A percentile compares a stretch with the other conserved stretches of the same genome.
phyloP scores from a whole-genome alignment of 768 basidiomycete species.

The Pisolithus microcarpus region DNA sequence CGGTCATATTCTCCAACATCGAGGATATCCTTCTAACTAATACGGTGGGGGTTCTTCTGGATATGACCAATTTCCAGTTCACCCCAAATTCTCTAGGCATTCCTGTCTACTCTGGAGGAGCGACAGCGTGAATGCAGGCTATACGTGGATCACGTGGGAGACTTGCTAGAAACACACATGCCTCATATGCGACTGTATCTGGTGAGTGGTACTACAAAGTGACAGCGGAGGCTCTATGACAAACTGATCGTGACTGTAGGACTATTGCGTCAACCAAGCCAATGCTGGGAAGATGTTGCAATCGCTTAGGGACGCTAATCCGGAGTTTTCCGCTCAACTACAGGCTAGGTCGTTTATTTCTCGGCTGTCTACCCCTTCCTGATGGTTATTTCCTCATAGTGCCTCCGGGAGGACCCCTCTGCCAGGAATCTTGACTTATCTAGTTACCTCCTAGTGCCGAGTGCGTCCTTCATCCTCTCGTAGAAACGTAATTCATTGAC shows the following conservation, averaged over 20 bases:
- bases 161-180: conserved; percentile 71
- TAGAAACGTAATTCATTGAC: background rate
- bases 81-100: conserved; percentile 40
- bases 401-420: conserved; percentile 67
- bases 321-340: conserved; percentile 56
- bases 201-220: conserved; percentile 34
- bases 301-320: conserved; percentile 60
- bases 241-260: conserved; percentile 31
- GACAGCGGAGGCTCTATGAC: background rate
- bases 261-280: conserved; percentile 86
- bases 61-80: background rate
- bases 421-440: conserved; percentile 82
- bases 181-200: conserved; percentile 74
- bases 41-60: conserved; percentile 45
- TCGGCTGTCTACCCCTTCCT: background rate
- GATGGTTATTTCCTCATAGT: conserved; percentile 31
- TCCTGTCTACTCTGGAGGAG: conserved; percentile 84
- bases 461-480: conserved; percentile 36
- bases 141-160: conserved; percentile 84
- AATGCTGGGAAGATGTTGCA: conserved; percentile 72
- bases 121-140: conserved; percentile 88
- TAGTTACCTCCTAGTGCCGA: conserved; percentile 87
- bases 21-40: conserved; percentile 89
- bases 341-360: conserved; percentile 39
- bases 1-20: conserved; percentile 85